phyloP scores from a whole-genome alignment of 495 filamentous ascomycete species.

The Penicillium roqueforti region DNA sequence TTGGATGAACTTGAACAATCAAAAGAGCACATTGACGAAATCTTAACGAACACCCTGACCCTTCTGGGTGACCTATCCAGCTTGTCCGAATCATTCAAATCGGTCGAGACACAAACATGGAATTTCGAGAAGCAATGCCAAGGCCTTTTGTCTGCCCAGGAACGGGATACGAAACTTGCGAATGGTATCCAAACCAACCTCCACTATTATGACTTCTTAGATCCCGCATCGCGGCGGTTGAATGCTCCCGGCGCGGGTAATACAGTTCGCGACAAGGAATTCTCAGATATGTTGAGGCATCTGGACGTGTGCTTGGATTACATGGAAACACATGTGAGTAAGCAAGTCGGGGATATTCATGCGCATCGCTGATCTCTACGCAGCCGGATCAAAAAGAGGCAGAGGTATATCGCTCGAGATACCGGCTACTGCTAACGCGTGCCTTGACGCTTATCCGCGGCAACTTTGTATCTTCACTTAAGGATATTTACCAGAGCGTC shows the following conservation, averaged over 20 bases:
- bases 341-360: background rate
- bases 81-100: slow-evolving; percentile 75
- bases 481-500: slow-evolving; percentile 66
- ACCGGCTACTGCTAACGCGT: slow-evolving; percentile 65
- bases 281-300: slow-evolving; percentile 77
- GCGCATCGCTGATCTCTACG: slow-evolving; percentile 12
- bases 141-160: slow-evolving; percentile 73
- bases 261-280: slow-evolving; percentile 74
- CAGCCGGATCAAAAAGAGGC: slow-evolving; percentile 82
- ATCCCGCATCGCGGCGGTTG: slow-evolving; percentile 80
- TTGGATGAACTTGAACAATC: slow-evolving; percentile 75
- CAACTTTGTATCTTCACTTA: slow-evolving; percentile 69
- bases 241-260: slow-evolving; percentile 88
- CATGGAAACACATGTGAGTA: slow-evolving; percentile 75
- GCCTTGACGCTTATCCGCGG: slow-evolving; percentile 80
- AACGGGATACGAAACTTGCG: slow-evolving; percentile 67
- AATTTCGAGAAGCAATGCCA: slow-evolving; percentile 90
- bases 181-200: slow-evolving; percentile 80
- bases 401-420: slow-evolving; percentile 70
- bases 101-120: slow-evolving; percentile 85
- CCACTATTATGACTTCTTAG: slow-evolving; percentile 86
- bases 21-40: slow-evolving; percentile 70
- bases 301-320: slow-evolving; percentile 87
- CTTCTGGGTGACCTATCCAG: slow-evolving; percentile 69
- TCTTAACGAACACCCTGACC: slow-evolving; percentile 69